Percentiles rank a stretch among this genome's conserved stretches.
Evolutionary conservation across 371 early-diverging fungal species (phyloP).

Genomic region (Caulochytrium protostelioides): DNA sequence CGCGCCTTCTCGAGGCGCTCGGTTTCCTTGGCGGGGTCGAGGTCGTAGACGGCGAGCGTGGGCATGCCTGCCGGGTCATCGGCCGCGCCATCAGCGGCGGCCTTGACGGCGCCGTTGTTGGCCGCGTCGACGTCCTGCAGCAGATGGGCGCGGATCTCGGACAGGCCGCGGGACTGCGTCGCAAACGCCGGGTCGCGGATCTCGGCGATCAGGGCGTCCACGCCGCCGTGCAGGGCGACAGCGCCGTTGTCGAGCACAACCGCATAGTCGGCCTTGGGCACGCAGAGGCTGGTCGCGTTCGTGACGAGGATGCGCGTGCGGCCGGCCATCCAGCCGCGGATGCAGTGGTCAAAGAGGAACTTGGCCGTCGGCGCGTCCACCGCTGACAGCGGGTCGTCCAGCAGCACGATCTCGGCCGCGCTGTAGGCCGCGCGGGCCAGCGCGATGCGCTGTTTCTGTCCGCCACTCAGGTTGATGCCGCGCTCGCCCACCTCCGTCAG

Average conservation of each 20-base stretch:
- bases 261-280: conserved; percentile 44
- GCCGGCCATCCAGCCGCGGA: conserved; percentile 11
- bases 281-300: conserved; percentile 30
- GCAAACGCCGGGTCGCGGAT: neutral
- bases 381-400: conserved; percentile 8
- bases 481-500: conserved; percentile 16
- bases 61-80: no score
- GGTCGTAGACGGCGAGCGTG: no score
- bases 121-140: no score
- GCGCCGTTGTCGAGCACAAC: conserved; percentile 46
- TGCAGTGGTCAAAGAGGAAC: conserved; percentile 23
- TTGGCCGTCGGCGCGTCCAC: conserved; percentile 12
- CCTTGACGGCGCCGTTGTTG: no score
- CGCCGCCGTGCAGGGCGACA: conserved; percentile 30
- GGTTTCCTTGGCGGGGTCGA: no score
- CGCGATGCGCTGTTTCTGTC: conserved; percentile 31
- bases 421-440: conserved; percentile 29
- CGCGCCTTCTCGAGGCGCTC: no score
- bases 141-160: no score
- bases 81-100: no score
- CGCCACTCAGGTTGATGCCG: conserved; percentile 10
- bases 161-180: no score
- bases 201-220: conserved; percentile 11
- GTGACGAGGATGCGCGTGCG: conserved; percentile 27
- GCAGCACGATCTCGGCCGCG: conserved; percentile 3